Evolutionary conservation across 345 rosid genomes (phyloP).

Genomic region (Salix dunnii): DNA sequence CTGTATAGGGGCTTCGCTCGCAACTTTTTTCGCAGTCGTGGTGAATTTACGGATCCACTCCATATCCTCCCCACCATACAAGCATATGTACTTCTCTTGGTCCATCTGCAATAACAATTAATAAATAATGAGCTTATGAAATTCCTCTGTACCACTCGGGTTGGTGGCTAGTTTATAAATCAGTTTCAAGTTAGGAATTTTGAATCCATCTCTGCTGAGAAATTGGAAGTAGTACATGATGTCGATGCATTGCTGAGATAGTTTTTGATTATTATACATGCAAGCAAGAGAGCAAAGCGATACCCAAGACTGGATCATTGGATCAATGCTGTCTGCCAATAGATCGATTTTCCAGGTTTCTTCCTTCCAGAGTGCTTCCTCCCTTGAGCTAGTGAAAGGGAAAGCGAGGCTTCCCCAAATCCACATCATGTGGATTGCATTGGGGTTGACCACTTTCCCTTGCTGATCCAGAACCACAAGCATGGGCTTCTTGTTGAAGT

Average conservation of each 20-base stretch:
- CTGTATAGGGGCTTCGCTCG: constrained; percentile 35
- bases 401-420: constrained; percentile 70
- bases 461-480: constrained; percentile 74
- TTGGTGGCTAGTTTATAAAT: not conserved
- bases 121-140: not conserved
- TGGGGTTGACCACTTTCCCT: constrained; percentile 63
- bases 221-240: not conserved
- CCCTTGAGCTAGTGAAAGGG: constrained; percentile 64
- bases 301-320: constrained; percentile 48
- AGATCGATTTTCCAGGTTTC: constrained; percentile 60
- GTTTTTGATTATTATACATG: not conserved
- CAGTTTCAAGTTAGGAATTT: not conserved
- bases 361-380: constrained; percentile 58
- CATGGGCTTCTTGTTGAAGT: constrained; percentile 57
- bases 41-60: constrained; percentile 65
- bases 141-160: not conserved
- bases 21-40: constrained; percentile 26
- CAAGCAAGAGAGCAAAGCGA: not conserved
- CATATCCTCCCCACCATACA: constrained; percentile 75
- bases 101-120: constrained; percentile 5
- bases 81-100: constrained; percentile 48
- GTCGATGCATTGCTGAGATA: not conserved
- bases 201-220: not conserved
- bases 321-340: constrained; percentile 50
- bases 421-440: constrained; percentile 84